Conservation (phyloP, 139 green algal species). For the Tetratostichococcus sp. region DNA sequence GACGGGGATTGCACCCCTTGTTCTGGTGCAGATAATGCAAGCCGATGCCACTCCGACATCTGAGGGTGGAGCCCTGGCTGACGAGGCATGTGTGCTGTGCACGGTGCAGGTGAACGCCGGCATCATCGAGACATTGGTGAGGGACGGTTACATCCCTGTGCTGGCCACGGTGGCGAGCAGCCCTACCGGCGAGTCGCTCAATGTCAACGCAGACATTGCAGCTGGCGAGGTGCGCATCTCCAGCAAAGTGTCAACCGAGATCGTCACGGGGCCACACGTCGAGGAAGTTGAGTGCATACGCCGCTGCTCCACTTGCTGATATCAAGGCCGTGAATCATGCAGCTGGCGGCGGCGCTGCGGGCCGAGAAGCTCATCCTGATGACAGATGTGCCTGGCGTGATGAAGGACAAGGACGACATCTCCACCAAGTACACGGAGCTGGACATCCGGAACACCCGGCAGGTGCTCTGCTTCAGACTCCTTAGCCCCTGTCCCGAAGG, state of each 20-base stretch:
- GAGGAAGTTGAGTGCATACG: no score
- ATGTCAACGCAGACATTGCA: constrained; percentile 98
- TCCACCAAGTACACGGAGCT: constrained; percentile 69
- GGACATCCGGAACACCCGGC: constrained; percentile 60
- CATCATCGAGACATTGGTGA: constrained; percentile 70
- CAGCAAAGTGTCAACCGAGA: no score
- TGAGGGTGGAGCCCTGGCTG: no score
- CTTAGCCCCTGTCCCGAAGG: no score
- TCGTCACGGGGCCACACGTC: no score
- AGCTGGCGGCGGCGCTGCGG: constrained; percentile 85
- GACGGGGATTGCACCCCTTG: no score
- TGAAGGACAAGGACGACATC: constrained; percentile 86
- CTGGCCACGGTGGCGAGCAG: constrained; percentile 92
- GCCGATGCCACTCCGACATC: no score
- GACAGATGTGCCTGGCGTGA: constrained; percentile 93
- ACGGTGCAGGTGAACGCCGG: constrained; percentile 13
- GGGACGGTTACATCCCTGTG: constrained; percentile 86
- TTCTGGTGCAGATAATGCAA: no score
- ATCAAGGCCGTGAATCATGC: neutral
- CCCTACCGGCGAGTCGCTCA: constrained; percentile 82
- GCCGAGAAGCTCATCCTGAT: constrained; percentile 99
- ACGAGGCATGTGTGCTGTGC: no score
- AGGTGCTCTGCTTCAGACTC: neutral
- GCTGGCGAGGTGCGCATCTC: constrained; percentile 92
- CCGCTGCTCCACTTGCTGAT: no score